Evolutionary conservation across 2,329 filamentous ascomycete genomes (phyloP), one percentile per base, ranked within the genome.

Genomic region (Scedosporium apiospermum): DNA sequence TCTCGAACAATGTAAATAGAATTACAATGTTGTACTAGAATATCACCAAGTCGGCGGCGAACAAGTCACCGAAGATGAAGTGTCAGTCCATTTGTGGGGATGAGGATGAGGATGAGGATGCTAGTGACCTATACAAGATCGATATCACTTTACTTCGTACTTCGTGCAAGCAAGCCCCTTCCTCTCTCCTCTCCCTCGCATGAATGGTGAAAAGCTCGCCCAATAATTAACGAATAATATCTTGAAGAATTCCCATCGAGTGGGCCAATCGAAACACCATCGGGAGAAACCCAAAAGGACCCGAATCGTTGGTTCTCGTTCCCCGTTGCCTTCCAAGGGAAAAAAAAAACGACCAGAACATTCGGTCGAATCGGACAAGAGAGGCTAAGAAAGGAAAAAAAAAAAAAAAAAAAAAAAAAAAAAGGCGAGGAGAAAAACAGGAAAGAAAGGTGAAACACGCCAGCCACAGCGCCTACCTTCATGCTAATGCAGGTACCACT

Each of bases 401-500:
- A 14, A 30, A 58, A 57, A 23, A 42, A 3, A 27, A 55, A 27
- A 21, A 9, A 51, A 49, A 1, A 14, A 63, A 30, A 38, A 26
- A 59, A 26, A 23, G 23, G 23, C 23, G 23, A 23, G 23, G 3
- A 23, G 23, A 58, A 38, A 57, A 63, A 23, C 4, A 23, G 7
- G 1, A 16, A 23, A 16, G 9, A 38, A 41, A 53, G 42, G 42
- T 61, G 59, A 61, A 61, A 61, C 59, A 21, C 21, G 16, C 27
- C 44, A 61, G 59, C 59, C 59, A 61, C 26, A n/a, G 59, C 44
- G 59, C 59, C 42, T 38, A 38, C 12, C 6, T 55, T 27, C 51
- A 46, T 16, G 58, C 38, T 60, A 49, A 60, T 60, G 58, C 58
- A 51, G 58, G 58, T 51, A 23, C 42, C 51, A 38, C 34, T 38